Conservation (phyloP, 805 yeast species). For the Candida ulmi region DNA sequence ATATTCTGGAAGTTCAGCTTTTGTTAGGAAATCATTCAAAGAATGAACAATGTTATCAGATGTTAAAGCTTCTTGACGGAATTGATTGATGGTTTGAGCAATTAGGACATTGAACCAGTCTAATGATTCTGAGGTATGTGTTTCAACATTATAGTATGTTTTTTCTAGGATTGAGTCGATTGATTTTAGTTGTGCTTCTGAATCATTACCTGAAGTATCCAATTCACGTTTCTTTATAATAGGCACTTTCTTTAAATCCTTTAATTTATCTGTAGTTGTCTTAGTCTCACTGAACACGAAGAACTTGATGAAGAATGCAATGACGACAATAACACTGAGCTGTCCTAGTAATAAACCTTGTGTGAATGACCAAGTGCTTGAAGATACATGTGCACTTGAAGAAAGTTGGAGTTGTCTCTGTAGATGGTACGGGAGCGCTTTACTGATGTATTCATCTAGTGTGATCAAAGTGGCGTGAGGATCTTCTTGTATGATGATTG, state of each 20-base stretch:
- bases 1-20: slow-evolving; percentile 69
- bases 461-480: slow-evolving; percentile 25
- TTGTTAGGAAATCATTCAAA: slow-evolving; percentile 56
- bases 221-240: slow-evolving; percentile 18
- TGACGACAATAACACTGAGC: slow-evolving; percentile 57
- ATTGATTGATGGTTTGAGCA: slow-evolving; percentile 84
- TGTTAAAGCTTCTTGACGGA: slow-evolving; percentile 81
- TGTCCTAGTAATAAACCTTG: slow-evolving; percentile 75
- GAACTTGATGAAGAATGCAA: slow-evolving; percentile 63
- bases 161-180: slow-evolving; percentile 67
- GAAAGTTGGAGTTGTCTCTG: slow-evolving; percentile 26
- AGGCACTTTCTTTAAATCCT: slow-evolving; percentile 21
- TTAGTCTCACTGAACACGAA: slow-evolving; percentile 67
- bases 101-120: slow-evolving; percentile 96
- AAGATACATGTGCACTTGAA: slow-evolving; percentile 7
- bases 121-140: slow-evolving; percentile 82
- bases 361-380: slow-evolving; percentile 58
- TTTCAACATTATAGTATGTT: slow-evolving; percentile 85
- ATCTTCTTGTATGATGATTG: slow-evolving; percentile 18
- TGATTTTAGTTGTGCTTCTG: slow-evolving; percentile 15
- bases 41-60: slow-evolving; percentile 83
- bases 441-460: slow-evolving; percentile 31
- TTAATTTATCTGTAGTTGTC: slow-evolving; percentile 22
- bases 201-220: slow-evolving; percentile 6
- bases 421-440: slow-evolving; percentile 29